Conservation (phyloP, 2,329 filamentous ascomycete species). For the Exophiala mesophila region DNA sequence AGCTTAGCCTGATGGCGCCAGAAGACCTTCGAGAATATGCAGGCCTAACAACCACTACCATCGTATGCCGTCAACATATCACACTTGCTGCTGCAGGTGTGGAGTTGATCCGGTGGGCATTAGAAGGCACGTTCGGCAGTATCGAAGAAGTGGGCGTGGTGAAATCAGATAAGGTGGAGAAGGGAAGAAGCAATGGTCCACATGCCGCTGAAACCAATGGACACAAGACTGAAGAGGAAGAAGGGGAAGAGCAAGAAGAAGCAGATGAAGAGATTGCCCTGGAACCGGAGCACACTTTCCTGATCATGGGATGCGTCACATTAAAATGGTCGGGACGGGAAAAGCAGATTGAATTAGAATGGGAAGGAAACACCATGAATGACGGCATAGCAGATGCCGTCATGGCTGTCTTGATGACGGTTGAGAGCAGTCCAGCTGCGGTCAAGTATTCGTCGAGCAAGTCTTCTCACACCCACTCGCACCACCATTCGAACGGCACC, state of each 20-base stretch:
- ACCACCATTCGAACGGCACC: slow-evolving; percentile 27
- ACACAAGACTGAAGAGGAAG: slow-evolving; percentile 34
- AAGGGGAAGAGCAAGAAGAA: slow-evolving; percentile 38
- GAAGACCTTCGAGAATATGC: slow-evolving; percentile 95
- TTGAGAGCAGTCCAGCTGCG: slow-evolving; percentile 89
- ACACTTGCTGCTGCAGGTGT: slow-evolving; percentile 82
- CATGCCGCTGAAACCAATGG: slow-evolving; percentile 29
- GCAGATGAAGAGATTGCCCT: slow-evolving; percentile 43
- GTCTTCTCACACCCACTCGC: slow-evolving; percentile 50
- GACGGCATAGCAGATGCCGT: slow-evolving; percentile 97
- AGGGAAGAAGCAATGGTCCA: slow-evolving; percentile 28
- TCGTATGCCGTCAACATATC: slow-evolving; percentile 86
- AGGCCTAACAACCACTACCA: slow-evolving; percentile 91
- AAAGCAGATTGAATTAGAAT: slow-evolving; percentile 84
- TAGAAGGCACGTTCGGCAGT: slow-evolving; percentile 88
- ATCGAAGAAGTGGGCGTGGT: slow-evolving; percentile 54
- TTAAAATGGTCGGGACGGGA: slow-evolving; percentile 67
- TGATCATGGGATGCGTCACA: slow-evolving; percentile 84
- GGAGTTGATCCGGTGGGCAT: slow-evolving; percentile 86
- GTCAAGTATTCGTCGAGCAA: slow-evolving; percentile 64
- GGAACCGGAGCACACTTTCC: slow-evolving; percentile 42
- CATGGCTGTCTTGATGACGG: slow-evolving; percentile 83
- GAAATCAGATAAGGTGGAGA: slow-evolving; percentile 19
- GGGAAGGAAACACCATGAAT: slow-evolving; percentile 97
- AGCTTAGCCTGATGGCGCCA: slow-evolving; percentile 92